A percentile compares a stretch with the other conserved stretches of the same genome.
phyloP scores from a whole-genome alignment of 441 rosid genomes.

The Syzygium malaccense region DNA sequence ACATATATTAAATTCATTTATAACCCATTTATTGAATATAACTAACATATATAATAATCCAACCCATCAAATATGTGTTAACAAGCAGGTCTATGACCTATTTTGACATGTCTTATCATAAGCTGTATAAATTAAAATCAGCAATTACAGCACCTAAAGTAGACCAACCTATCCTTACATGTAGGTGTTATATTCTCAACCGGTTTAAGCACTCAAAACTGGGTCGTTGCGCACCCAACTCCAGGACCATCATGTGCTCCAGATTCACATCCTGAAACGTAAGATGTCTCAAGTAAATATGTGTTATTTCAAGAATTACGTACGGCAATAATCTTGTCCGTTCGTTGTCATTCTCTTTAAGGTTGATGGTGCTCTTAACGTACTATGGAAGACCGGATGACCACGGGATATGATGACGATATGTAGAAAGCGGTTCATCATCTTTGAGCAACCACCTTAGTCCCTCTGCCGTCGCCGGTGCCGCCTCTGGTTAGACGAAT shows the following conservation, averaged over 20 bases:
- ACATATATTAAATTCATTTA: no score
- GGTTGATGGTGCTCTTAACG: neutral
- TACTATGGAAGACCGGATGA: neutral
- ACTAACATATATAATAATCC: no score
- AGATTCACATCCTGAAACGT: neutral
- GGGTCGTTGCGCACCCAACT: neutral
- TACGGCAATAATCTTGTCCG: neutral
- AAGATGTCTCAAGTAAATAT: neutral
- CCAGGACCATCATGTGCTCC: neutral
- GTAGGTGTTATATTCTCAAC: neutral
- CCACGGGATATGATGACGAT: neutral
- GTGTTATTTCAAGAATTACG: neutral
- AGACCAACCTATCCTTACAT: neutral
- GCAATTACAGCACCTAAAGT: neutral
- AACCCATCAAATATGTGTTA: no score
- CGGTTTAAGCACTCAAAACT: neutral
- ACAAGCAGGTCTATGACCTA: no score
- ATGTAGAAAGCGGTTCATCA: neutral
- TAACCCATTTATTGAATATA: no score
- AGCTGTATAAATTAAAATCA: neutral
- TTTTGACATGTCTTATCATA: no score
- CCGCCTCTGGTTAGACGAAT: fast-evolving
- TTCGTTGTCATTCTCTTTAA: neutral
- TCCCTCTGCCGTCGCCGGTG: neutral
- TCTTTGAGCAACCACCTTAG: neutral